Conservation (phyloP, 176 grass and related monocot genomes). For the Luzula sylvatica region DNA sequence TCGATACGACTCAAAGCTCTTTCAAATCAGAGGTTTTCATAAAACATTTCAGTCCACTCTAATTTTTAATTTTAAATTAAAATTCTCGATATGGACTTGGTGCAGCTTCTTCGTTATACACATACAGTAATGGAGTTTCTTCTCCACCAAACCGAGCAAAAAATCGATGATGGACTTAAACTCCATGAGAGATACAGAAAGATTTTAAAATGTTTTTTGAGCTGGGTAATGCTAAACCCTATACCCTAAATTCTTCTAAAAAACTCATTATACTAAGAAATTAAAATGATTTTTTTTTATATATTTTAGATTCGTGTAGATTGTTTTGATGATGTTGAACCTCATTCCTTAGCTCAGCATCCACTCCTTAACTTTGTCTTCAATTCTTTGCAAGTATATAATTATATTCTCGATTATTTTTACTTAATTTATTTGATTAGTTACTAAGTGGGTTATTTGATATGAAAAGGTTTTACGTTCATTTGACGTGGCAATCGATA, state of each 20-base stretch:
- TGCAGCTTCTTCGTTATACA: slow-evolving; percentile 63
- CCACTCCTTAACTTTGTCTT: slow-evolving; percentile 78
- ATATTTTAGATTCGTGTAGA: slow-evolving; percentile 52
- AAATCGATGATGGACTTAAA: slow-evolving; percentile 30
- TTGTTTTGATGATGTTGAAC: slow-evolving; percentile 63
- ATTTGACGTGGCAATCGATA: slow-evolving; percentile 87
- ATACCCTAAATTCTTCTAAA: not conserved
- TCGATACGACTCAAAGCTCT: slow-evolving; percentile 34
- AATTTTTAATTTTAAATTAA: not conserved
- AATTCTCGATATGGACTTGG: not conserved
- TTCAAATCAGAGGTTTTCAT: slow-evolving; percentile 58
- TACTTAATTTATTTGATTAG: slow-evolving; percentile 15
- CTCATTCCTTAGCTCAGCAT: slow-evolving; percentile 32
- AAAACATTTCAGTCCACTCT: no score
- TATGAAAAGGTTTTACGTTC: slow-evolving; percentile 50
- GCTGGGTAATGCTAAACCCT: slow-evolving; percentile 49
- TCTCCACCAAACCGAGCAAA: slow-evolving; percentile 39
- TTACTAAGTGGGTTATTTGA: slow-evolving; percentile 32
- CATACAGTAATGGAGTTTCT: slow-evolving; percentile 75
- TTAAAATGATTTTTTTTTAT: not conserved
- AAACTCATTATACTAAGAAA: not conserved
- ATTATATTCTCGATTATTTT: slow-evolving; percentile 1
- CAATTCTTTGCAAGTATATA: slow-evolving; percentile 83
- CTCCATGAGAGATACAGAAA: slow-evolving; percentile 48
- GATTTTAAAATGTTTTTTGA: slow-evolving; percentile 73